Conservation (phyloP, 1,284 basidiomycete species). For the Cutaneotrichosporon sp. region DNA sequence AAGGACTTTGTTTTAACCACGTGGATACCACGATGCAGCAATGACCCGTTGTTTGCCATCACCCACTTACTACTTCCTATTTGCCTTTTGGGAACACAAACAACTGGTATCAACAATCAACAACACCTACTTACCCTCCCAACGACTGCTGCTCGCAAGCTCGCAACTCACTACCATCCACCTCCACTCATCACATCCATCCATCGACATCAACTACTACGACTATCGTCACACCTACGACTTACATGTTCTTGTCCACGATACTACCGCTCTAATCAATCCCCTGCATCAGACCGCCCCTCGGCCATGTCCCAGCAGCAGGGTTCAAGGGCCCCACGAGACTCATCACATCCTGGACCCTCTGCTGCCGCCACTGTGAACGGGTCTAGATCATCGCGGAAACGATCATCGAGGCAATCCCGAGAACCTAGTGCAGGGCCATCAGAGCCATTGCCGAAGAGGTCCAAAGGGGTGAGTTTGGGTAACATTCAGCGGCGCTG, state of each 20-base stretch:
- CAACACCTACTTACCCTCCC: too few species aligned
- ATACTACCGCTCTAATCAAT: background rate
- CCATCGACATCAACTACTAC: too few species aligned
- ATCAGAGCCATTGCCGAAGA: background rate
- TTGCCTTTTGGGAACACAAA: too few species aligned
- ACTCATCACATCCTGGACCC: background rate
- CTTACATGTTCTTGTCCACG: background rate
- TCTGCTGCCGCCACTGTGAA: background rate
- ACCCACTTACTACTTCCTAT: too few species aligned
- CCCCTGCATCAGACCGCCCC: background rate
- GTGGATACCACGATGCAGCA: too few species aligned
- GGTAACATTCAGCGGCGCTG: background rate
- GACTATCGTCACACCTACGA: too few species aligned
- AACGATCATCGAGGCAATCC: background rate
- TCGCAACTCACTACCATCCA: too few species aligned
- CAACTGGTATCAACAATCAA: too few species aligned
- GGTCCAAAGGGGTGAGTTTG: background rate
- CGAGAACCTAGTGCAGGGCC: background rate
- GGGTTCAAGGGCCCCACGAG: background rate
- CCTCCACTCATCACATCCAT: too few species aligned
- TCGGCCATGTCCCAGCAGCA: background rate
- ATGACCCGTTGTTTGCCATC: too few species aligned
- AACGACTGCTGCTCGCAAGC: too few species aligned
- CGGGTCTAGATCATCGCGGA: background rate
- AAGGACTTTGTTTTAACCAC: too few species aligned